Percentiles rank a stretch among this genome's conserved stretches.
These are phyloP conservation scores for Nyctanthes arbortristis DNA, from an alignment of 257 asterid species.

Conservation along the genomic window DNA sequence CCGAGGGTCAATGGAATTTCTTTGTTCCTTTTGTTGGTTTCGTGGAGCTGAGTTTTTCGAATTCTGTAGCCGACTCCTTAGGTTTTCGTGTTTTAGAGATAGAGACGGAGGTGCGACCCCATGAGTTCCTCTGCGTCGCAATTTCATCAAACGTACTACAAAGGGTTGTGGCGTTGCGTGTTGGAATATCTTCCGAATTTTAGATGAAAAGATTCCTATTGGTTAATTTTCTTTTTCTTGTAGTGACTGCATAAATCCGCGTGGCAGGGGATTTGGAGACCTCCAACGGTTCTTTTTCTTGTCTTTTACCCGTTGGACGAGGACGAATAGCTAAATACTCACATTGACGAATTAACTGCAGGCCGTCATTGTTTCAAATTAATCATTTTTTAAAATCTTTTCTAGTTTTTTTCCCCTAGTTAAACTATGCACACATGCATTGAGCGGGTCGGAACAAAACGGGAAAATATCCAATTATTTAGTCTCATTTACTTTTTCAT, in stretches of 20 bases:
- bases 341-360: not conserved
- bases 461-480: no score
- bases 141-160: not conserved
- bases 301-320: constrained; percentile 22
- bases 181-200: not conserved
- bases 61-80: constrained; percentile 23
- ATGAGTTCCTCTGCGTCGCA: not conserved
- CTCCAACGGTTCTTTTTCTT: constrained; percentile 8
- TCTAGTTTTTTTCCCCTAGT: no score
- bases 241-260: not conserved
- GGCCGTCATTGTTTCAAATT: no score
- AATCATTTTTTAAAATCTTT: no score
- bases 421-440: no score
- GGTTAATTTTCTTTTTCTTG: not conserved
- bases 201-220: no score
- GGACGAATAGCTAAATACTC: constrained; percentile 20
- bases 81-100: constrained; percentile 15
- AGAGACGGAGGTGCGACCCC: no score
- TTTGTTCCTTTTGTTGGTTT: not conserved
- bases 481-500: no score
- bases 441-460: no score
- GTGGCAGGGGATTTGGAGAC: not conserved
- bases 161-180: no score
- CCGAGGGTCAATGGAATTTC: constrained; percentile 1
- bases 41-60: constrained; percentile 9